Evolutionary conservation across 148 eudicot genomes (phyloP).

Genomic region (Amaranthus cruentus): DNA sequence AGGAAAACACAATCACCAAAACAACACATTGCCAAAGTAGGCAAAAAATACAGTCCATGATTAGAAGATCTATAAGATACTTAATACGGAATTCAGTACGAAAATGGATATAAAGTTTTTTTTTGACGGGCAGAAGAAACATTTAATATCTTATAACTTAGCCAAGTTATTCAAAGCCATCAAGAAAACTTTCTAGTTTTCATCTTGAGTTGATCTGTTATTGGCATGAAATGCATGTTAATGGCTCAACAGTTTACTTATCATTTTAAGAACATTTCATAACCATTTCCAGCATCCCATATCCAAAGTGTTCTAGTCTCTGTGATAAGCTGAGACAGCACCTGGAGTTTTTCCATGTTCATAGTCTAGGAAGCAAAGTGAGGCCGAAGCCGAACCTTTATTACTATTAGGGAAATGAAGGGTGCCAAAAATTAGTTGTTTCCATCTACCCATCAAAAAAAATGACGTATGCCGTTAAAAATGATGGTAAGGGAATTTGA

Average conservation of each 20-base stretch:
- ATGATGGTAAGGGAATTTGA: too few relatives aligned
- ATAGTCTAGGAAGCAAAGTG: not conserved
- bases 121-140: too few relatives aligned
- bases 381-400: too few relatives aligned
- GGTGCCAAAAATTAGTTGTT: too few relatives aligned
- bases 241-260: not conserved
- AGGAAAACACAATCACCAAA: slow-evolving; percentile 18
- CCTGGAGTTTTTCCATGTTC: not conserved
- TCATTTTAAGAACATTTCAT: not conserved
- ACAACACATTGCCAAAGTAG: slow-evolving; percentile 9
- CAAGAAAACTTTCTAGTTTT: not conserved
- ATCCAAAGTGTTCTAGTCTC: not conserved
- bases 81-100: not conserved
- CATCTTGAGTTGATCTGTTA: not conserved
- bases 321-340: not conserved
- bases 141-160: too few relatives aligned
- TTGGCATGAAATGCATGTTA: not conserved
- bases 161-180: not conserved
- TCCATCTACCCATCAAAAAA: too few relatives aligned
- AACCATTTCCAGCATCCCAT: not conserved
- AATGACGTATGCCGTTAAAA: too few relatives aligned
- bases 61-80: not conserved
- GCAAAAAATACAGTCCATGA: not conserved
- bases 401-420: too few relatives aligned
- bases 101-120: not conserved